Base-by-base conservation (phyloP, 2,329 filamentous ascomycete genomes). In the Cadophora gregata region DNA sequence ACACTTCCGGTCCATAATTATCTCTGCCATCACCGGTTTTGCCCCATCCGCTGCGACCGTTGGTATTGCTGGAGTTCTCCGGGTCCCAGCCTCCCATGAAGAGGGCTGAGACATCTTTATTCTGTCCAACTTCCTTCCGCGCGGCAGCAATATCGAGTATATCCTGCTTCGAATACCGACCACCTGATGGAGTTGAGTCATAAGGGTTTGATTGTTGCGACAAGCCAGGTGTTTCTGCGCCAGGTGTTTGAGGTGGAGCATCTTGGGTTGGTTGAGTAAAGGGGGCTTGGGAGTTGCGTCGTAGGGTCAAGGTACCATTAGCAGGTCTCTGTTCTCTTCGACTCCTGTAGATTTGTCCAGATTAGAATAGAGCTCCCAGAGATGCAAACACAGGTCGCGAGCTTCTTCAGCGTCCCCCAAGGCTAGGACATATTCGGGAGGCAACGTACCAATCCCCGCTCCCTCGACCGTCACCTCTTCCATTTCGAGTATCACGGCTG, bases 1-100 rank as follows among this genome's bases (percentile, higher is more conserved):
- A 98, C 50, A 95, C 87, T 69, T 96, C 93, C n/a, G 94, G 92
- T 53, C 95, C 93, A 75, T 91, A 88, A 66, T 89, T 89, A 69
- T 91, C 88, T 77, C 93, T 90, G 67, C 85, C 86, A 71, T 97
- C 93, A 66, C 87, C 86, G 72, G 84, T 85, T 78, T 94, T 93
- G 61, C 91, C 92, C 93, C 93, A 97, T 63, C 87, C 86, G 29
- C 78, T 88, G 80, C 78, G 86, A 73, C 71, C 82, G 75, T 78
- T 84, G 75, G 77, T 75, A 74, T 90, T 88, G 73, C 93, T 93
- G 48, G 88, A 81, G 60, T 88, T 85, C 66, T 88, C 86, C 31
- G 93, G 92, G 77, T 93, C 90, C 93, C 93, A 97, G 68, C 88
- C 88, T 64, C 88, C 84, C 73, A 91, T 86, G 76, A 90, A 94